phyloP scores from a whole-genome alignment of 495 filamentous ascomycete genomes.

The Hypoxylon trugodes region DNA sequence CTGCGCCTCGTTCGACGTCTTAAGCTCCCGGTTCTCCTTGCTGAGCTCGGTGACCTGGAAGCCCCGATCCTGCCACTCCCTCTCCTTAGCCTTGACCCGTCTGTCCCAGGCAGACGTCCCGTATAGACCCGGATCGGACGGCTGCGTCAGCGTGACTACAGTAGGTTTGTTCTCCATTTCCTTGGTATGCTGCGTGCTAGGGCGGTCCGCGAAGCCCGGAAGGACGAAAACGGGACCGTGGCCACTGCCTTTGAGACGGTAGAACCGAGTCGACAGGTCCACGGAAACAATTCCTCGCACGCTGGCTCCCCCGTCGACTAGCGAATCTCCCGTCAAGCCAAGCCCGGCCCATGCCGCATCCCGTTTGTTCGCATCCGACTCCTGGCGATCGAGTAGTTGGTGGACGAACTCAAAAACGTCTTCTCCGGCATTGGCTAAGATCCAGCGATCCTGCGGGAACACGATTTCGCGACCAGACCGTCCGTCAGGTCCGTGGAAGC shows the following conservation, averaged over 20 bases:
- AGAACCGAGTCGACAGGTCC: constrained; percentile 56
- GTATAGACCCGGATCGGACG: constrained; percentile 45
- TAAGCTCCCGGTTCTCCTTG: constrained; percentile 16
- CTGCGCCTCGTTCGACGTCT: constrained; percentile 8
- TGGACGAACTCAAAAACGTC: constrained; percentile 56
- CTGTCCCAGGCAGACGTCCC: constrained; percentile 48
- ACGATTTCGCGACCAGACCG: constrained; percentile 50
- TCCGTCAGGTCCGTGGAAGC: constrained; percentile 47
- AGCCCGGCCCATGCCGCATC: constrained; percentile 35
- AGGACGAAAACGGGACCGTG: constrained; percentile 57
- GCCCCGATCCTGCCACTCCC: constrained; percentile 8
- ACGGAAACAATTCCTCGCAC: constrained; percentile 53
- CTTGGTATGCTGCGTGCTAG: constrained; percentile 50
- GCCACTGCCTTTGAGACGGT: constrained; percentile 53
- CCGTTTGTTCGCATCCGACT: constrained; percentile 42
- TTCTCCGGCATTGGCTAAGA: constrained; percentile 61
- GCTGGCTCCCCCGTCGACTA: constrained; percentile 17
- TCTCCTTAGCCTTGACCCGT: constrained; percentile 36
- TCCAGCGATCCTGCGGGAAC: constrained; percentile 60
- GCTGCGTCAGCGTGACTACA: constrained; percentile 52
- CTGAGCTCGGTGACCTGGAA: background rate
- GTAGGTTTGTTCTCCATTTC: constrained; percentile 55
- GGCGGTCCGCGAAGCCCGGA: constrained; percentile 56
- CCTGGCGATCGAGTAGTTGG: constrained; percentile 54
- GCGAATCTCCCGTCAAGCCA: constrained; percentile 46